phyloP scores from a whole-genome alignment of 2,329 filamentous ascomycete genomes.

The Pyricularia pennisetigena region DNA sequence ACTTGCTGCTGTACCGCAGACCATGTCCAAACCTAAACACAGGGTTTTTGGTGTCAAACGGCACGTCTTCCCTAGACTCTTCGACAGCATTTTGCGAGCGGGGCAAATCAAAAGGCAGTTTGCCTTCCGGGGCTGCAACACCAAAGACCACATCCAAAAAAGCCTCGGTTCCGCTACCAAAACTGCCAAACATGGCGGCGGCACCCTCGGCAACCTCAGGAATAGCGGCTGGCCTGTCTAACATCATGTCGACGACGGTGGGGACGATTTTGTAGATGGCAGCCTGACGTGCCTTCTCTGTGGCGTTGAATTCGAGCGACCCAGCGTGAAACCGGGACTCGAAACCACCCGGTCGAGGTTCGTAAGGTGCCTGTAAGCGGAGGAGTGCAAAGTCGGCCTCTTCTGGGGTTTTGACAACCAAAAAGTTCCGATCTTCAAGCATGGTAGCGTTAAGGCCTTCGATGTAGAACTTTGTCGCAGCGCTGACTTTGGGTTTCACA shows the following conservation, averaged over 20 bases:
- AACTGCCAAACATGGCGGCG: too few species aligned
- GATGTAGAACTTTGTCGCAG: constrained; percentile 10
- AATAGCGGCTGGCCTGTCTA: constrained; percentile 31
- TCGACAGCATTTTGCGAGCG: constrained; percentile 30
- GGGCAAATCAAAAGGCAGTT: constrained; percentile 7
- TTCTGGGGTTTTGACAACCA: constrained; percentile 20
- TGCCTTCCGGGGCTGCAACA: too few species aligned
- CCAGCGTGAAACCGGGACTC: constrained; percentile 28
- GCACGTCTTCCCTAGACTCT: constrained; percentile 17
- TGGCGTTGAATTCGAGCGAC: constrained; percentile 8
- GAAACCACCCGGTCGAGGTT: constrained; percentile 29
- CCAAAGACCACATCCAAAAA: too few species aligned
- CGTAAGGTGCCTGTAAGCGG: constrained; percentile 27
- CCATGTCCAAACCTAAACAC: constrained; percentile 21
- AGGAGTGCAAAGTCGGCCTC: constrained; percentile 31
- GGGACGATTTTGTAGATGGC: constrained; percentile 25
- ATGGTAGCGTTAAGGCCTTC: too few species aligned
- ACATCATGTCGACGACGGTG: constrained; percentile 30
- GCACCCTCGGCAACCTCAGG: too few species aligned
- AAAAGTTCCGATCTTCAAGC: too few species aligned
- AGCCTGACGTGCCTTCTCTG: too few species aligned
- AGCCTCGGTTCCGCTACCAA: too few species aligned
- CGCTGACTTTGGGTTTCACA: too few species aligned
- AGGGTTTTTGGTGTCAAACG: constrained; percentile 17
- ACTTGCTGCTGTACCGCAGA: constrained; percentile 10